These are phyloP conservation scores for Nigrospora sphaerica DNA, from an alignment of 2,329 filamentous ascomycete genomes.

Conservation along the genomic window DNA sequence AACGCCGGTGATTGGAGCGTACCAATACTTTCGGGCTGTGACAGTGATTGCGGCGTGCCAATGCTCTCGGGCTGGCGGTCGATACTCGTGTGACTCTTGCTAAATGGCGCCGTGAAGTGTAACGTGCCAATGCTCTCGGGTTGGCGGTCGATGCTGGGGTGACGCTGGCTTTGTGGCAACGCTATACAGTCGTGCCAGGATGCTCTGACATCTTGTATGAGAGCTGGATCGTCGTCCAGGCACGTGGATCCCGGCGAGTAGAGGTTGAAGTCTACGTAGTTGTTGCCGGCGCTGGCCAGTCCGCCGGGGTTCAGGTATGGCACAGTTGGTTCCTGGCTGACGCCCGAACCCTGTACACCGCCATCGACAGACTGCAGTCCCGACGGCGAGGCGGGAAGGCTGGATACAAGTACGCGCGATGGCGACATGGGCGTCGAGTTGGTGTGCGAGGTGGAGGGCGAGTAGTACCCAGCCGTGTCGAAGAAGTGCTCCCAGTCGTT, in stretches of 20 bases:
- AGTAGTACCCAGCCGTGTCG: constrained; percentile 34
- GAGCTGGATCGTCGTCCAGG: constrained; percentile 39
- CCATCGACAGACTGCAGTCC: not conserved
- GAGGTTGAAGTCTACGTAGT: constrained; percentile 49
- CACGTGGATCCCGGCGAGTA: constrained; percentile 40
- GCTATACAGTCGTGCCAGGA: constrained; percentile 4
- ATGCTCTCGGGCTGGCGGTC: no score
- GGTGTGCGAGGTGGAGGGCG: constrained; percentile 20
- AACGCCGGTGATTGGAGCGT: no score
- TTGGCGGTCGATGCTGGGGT: no score
- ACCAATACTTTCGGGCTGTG: no score
- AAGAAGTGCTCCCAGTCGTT: constrained; percentile 38
- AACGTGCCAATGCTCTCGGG: no score
- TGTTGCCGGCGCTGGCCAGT: constrained; percentile 25
- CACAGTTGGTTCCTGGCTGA: constrained; percentile 15
- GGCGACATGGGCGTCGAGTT: constrained; percentile 4
- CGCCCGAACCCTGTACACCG: not conserved
- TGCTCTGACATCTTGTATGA: constrained; percentile 15
- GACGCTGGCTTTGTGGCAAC: no score
- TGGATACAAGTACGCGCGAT: constrained; percentile 1
- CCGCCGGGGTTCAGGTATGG: constrained; percentile 33
- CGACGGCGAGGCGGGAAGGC: not conserved
- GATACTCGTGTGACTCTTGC: no score
- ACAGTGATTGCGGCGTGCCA: no score
- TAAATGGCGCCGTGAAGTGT: no score